These are phyloP conservation scores for Fusarium veterinarium DNA, from an alignment of 2,329 filamentous ascomycete species.

Conservation along the genomic window DNA sequence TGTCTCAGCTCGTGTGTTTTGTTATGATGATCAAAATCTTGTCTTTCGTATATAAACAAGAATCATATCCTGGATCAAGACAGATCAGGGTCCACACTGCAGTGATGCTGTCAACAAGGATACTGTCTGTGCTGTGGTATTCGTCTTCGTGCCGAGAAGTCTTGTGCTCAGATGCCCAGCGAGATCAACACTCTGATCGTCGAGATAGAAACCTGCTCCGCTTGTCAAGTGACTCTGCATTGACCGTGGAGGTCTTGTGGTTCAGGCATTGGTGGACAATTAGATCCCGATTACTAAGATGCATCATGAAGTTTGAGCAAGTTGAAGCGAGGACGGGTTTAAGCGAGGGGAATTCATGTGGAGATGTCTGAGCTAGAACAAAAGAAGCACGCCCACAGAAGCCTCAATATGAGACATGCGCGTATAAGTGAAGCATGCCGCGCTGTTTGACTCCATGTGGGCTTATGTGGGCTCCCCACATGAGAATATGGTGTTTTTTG, in stretches of 20 bases:
- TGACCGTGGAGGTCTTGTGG: neutral
- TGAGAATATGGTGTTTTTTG: neutral
- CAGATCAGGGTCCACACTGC: neutral
- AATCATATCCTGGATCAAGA: neutral
- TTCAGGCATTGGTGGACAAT: conserved; percentile 18
- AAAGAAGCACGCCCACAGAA: neutral
- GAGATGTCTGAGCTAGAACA: neutral
- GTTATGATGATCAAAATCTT: neutral
- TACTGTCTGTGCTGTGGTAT: neutral
- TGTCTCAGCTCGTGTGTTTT: neutral
- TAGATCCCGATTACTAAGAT: neutral
- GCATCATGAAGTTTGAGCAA: neutral
- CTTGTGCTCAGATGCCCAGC: neutral
- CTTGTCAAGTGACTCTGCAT: neutral
- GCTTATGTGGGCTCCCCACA: neutral
- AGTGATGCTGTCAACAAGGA: neutral
- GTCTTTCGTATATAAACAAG: neutral
- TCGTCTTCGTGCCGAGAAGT: neutral
- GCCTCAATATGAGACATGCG: neutral
- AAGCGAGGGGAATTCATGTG: neutral
- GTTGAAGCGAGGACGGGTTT: neutral
- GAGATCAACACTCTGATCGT: conserved; percentile 1
- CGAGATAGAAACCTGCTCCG: neutral
- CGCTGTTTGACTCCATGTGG: neutral
- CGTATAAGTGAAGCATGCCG: neutral